Base-by-base conservation (phyloP, 345 rosid genomes). In the Gossypium rotundifolium region DNA sequence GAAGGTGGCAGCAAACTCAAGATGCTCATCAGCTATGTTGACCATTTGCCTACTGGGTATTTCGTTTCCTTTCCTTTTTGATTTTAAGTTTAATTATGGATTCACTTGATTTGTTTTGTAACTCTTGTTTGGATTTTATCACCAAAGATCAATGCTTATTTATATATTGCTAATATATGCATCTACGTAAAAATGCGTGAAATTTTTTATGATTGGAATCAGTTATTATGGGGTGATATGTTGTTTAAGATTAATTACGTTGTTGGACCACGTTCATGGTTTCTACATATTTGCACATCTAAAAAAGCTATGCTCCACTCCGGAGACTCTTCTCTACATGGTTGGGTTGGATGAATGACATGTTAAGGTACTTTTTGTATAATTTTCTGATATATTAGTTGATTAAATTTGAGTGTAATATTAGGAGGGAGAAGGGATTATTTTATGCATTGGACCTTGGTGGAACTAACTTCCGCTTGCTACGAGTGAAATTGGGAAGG, bases 361-460 rank as follows among this genome's bases (percentile, higher is more conserved):
- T 69, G 72, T 27, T 25, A 23, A 23, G 25, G 14, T 7, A 16
- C 11, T 69, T 49, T 33, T 25, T 13, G 44, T 22, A 16, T 68
- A 7, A 22, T 10, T 3, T 22, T 48, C 25, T 13, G 23, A 14
- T 45, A 45, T 25, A 53, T 77, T 51, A 17, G 51, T 14, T 42
- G 52, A 76, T 57, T 33, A 33, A 33, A 33, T 33, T 42, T 11
- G 10, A 51, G 23, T 53, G 53, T 67, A 51, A 60, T 55, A 60
- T 75, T 82, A 96, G 99, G 76, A 84, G 89, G 18, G 99, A 93
- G 84, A 79, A 88, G 71, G 99, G 99, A 52, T 49, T 88, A 70
- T 96, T 85, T 69, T 96, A 96, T 80, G 99, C 99, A 42, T 82
- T 96, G 84, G 99, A 96, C 83, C 89, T 96, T 72, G 99, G 98